Percentiles rank a stretch among this genome's conserved stretches.
Conservation (phyloP, 2,329 filamentous ascomycete species). For the Parastagonospora avenae region DNA sequence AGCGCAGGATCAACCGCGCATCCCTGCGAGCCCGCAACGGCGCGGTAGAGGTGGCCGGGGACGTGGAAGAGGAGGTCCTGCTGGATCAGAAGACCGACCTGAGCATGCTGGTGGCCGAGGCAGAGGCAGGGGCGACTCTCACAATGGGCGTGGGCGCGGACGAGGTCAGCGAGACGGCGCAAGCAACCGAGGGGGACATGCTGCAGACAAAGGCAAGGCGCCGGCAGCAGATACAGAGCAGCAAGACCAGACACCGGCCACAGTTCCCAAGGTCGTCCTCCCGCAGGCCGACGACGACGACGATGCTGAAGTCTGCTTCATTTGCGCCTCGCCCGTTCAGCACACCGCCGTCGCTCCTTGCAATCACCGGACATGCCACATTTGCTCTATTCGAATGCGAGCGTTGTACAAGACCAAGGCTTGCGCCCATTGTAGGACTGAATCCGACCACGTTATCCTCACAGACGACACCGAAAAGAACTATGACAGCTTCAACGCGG, state of each 20-base stretch:
- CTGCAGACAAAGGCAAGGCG: conserved; percentile 37
- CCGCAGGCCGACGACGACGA: conserved; percentile 27
- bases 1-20: conserved; percentile 28
- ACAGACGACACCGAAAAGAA: conserved; percentile 82
- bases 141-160: conserved; percentile 38
- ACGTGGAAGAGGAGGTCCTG: conserved; percentile 32
- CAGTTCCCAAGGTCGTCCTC: conserved; percentile 8
- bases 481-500: conserved; percentile 78
- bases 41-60: conserved; percentile 39
- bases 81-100: conserved; percentile 22
- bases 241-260: conserved; percentile 6
- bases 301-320: conserved; percentile 86
- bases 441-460: conserved; percentile 85
- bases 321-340: conserved; percentile 88
- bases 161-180: conserved; percentile 42
- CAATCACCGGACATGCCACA: conserved; percentile 96
- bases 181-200: conserved; percentile 28
- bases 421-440: conserved; percentile 90
- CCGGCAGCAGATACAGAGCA: conserved; percentile 16
- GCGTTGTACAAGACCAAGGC: conserved; percentile 96
- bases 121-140: conserved; percentile 43
- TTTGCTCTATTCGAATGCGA: conserved; percentile 87
- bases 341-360: conserved; percentile 91
- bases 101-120: conserved; percentile 29
- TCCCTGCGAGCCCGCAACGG: conserved; percentile 32